Evolutionary conservation across 2,329 filamentous ascomycete genomes (phyloP).

Genomic region (Thelonectria discophora): DNA sequence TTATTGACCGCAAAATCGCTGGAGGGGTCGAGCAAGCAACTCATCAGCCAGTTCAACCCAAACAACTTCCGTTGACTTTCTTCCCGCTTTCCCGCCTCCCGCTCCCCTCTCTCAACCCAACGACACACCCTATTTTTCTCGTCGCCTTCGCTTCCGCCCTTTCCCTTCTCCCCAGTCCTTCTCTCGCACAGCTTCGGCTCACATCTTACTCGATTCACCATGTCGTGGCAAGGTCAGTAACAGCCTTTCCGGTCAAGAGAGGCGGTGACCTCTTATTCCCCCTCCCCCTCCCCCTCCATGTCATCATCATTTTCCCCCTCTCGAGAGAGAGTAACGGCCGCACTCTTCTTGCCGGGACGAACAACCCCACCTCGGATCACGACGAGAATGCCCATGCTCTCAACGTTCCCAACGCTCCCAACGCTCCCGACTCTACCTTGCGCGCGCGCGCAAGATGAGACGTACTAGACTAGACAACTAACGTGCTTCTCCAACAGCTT

Average conservation of each 20-base stretch:
- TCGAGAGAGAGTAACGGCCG: slow-evolving; percentile 32
- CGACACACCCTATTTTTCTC: neutral
- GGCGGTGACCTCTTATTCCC: slow-evolving; percentile 4
- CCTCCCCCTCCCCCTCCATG: slow-evolving; percentile 29
- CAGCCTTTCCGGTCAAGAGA: slow-evolving; percentile 23
- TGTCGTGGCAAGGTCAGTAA: slow-evolving; percentile 78
- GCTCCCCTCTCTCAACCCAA: slow-evolving; percentile 11
- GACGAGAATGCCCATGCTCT: slow-evolving; percentile 7
- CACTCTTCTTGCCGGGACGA: slow-evolving; percentile 18
- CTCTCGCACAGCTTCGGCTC: slow-evolving; percentile 14
- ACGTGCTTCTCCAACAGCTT: slow-evolving; percentile 49
- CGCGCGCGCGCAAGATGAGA: slow-evolving; percentile 14
- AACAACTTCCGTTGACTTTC: slow-evolving; percentile 23
- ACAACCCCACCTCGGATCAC: slow-evolving; percentile 39
- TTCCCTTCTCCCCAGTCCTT: slow-evolving; percentile 10
- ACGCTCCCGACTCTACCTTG: neutral
- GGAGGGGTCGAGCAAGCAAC: slow-evolving; percentile 23
- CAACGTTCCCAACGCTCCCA: neutral
- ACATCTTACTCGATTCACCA: slow-evolving; percentile 49
- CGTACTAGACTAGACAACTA: slow-evolving; percentile 20
- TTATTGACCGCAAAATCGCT: slow-evolving; percentile 12
- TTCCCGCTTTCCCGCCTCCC: slow-evolving; percentile 28
- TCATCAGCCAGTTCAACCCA: slow-evolving; percentile 26
- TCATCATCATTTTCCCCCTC: slow-evolving; percentile 24
- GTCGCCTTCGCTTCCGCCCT: neutral